Base-by-base conservation (phyloP, 257 asterid genomes). In the Solanum bulbocastanum region DNA sequence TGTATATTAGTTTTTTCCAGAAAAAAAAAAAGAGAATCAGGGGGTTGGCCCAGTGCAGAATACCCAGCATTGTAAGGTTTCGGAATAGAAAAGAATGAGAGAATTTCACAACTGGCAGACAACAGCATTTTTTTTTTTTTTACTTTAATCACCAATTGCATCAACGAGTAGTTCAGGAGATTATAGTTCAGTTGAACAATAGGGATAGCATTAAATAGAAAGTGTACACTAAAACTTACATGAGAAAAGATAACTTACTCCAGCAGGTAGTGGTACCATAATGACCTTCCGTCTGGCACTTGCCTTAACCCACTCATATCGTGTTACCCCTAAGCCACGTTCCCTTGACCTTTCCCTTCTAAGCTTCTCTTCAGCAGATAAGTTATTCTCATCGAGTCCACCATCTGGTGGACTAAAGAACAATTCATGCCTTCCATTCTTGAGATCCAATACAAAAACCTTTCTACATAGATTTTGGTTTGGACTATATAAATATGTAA, bases 301-400 rank as follows among this genome's bases (percentile, higher is more conserved):
- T 56, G 95, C 90, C 93, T 95, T 96, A 75, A 95, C 94, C 99
- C 99, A 96, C 91, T 96, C 98, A 82, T 96, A 95, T 66, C 96
- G 95, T 35, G 99, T 96, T 87, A 96, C 98, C 46, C 98, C 99
- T 86, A 96, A 91, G 23, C 99, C 99, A 27, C 97, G 98, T 88
- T 96, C 99, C 91, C 99, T 91, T 65, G 93, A 89, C 90, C 99
- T 93, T 93, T 96, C 98, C 93, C 99, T 94, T 83, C 98, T 93
- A 90, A 95, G 88, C 91, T 93, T 96, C 91, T 96, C 99, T 88
- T 96, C 98, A 11, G 97, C 94, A 30, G 98, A 95, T 66, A 96
- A 85, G 89, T 93, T 96, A 87, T 92, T 92, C 92, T 96, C 99
- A 32, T 94, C 98, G 88, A 95, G 97, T 25, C 99, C 99, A n/a